Conservation (phyloP, 164 flowering plant species). For the Litsea cubeba region DNA sequence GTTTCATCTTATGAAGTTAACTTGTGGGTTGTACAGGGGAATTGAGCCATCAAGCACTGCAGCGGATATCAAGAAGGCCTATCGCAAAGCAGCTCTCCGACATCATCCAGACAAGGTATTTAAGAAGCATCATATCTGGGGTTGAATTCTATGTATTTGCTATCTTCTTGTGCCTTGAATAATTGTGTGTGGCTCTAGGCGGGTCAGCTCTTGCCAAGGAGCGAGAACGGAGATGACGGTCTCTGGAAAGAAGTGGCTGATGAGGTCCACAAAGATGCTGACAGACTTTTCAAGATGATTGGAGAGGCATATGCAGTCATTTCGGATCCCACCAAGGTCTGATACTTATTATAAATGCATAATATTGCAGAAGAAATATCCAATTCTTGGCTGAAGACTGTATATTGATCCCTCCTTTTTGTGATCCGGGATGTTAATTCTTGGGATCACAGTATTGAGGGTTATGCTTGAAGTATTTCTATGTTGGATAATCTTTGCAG, state of each 20-base stretch:
- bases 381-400: no score
- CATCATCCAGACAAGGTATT: conserved; percentile 97
- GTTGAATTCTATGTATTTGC: background rate
- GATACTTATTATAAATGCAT: background rate
- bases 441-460: no score
- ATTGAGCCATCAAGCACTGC: conserved; percentile 50
- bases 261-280: conserved; percentile 79
- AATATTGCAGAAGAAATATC: background rate
- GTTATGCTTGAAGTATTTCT: no score
- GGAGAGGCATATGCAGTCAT: conserved; percentile 96
- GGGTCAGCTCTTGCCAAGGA: conserved; percentile 73
- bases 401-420: no score
- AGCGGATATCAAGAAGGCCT: conserved; percentile 55
- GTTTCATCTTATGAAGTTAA: background rate
- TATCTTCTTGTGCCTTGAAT: background rate
- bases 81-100: conserved; percentile 80
- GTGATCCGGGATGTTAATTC: no score
- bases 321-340: conserved; percentile 80
- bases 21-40: conserved; percentile 49
- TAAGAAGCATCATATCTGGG: conserved; percentile 2
- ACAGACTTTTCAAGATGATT: conserved; percentile 89
- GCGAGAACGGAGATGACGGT: conserved; percentile 72
- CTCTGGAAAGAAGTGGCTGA: conserved; percentile 72
- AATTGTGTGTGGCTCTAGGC: conserved; percentile 44
- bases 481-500: no score